Conservation (phyloP, 345 rosid species). For the Boechera stricta region DNA sequence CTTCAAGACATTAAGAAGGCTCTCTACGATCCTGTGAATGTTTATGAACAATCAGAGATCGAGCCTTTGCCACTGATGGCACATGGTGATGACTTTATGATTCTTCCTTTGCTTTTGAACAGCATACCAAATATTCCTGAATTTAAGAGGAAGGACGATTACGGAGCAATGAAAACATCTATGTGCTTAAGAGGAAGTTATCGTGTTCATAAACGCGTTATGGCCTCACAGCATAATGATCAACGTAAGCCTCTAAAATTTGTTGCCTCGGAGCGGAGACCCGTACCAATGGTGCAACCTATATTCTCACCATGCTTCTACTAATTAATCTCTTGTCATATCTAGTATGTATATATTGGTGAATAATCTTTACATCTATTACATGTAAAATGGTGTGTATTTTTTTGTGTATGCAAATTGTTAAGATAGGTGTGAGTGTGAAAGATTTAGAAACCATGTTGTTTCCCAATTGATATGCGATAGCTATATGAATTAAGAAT, state of each 20-base stretch:
- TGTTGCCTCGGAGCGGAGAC: constrained; percentile 3
- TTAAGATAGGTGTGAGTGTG: not conserved
- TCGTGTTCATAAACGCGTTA: not conserved
- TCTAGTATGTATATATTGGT: constrained; percentile 1
- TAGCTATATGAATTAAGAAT: not conserved
- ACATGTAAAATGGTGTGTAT: not conserved
- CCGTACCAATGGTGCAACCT: not conserved
- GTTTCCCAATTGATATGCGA: not conserved
- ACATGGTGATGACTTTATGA: constrained; percentile 22
- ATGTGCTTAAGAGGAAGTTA: constrained; percentile 15
- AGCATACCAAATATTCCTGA: constrained; percentile 32
- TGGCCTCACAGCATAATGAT: constrained; percentile 6
- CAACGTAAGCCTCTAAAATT: constrained; percentile 16
- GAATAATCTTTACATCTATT: not conserved
- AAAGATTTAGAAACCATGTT: not conserved
- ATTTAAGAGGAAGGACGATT: not conserved
- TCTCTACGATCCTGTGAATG: constrained; percentile 49
- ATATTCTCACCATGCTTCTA: constrained; percentile 28
- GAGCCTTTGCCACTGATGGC: constrained; percentile 27
- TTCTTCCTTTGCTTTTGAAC: constrained; percentile 13
- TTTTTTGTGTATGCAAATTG: not conserved
- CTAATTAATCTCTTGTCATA: not conserved
- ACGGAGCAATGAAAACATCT: constrained; percentile 8
- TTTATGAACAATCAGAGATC: constrained; percentile 15
- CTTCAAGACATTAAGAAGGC: constrained; percentile 61